Conservation (phyloP, 352 stramenopile species). For the Globisporangium ultimum region DNA sequence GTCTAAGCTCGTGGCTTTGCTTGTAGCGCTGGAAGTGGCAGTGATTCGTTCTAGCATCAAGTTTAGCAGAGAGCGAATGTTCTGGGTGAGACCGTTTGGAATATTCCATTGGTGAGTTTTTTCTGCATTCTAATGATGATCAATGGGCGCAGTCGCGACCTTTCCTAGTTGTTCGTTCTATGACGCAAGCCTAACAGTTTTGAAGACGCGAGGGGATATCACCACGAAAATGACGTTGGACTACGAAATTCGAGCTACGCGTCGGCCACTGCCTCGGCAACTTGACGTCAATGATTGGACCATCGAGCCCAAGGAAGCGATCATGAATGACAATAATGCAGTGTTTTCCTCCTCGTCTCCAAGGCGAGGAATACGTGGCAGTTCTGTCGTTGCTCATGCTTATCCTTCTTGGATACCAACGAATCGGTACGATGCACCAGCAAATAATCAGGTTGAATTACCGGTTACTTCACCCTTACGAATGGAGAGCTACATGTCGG, state of each 20-base stretch:
- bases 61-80: neutral
- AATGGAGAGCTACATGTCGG: neutral
- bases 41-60: conserved; percentile 48
- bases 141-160: neutral
- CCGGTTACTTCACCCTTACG: neutral
- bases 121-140: neutral
- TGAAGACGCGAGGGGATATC: too few species aligned
- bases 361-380: neutral
- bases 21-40: conserved; percentile 44
- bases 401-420: conserved; percentile 1
- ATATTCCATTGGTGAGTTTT: conserved; percentile 6
- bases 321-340: neutral
- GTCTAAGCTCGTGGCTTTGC: neutral
- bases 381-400: neutral
- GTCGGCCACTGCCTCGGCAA: conserved; percentile 43
- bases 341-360: neutral
- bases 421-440: conserved; percentile 11
- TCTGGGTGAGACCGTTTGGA: conserved; percentile 2
- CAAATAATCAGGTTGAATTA: conserved; percentile 6
- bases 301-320: conserved; percentile 14
- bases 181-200: too few species aligned
- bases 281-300: conserved; percentile 45
- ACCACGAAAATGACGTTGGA: conserved; percentile 16
- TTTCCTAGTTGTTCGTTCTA: neutral
- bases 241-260: conserved; percentile 22